Evolutionary conservation across 2,329 filamentous ascomycete genomes (phyloP).

Genomic region (Xylariales sp.): DNA sequence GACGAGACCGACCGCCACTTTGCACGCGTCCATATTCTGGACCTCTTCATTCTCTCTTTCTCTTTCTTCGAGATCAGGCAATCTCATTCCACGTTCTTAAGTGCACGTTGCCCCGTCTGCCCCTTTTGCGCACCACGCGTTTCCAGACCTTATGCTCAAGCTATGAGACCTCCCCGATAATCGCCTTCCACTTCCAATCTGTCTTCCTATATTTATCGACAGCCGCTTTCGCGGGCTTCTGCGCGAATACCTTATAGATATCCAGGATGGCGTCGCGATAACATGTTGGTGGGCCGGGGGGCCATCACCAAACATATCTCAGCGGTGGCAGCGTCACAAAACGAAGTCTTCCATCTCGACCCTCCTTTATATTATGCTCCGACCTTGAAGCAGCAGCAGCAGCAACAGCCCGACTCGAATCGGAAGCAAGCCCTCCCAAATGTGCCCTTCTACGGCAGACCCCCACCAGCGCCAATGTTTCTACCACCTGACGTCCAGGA

Average conservation of each 20-base stretch:
- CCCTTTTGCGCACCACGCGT: conserved; percentile 1
- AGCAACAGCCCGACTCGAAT: neutral
- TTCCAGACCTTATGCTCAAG: conserved; percentile 9
- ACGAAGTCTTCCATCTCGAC: conserved; percentile 15
- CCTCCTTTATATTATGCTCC: conserved; percentile 15
- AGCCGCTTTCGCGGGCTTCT: conserved; percentile 37
- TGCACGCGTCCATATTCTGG: conserved; percentile 1
- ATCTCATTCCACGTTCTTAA: neutral
- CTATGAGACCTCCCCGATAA: conserved; percentile 20
- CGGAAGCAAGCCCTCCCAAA: neutral
- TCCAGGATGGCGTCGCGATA: conserved; percentile 37
- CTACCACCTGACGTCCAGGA: neutral
- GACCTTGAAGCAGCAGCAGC: neutral
- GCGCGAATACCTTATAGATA: conserved; percentile 35
- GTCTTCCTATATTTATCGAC: conserved; percentile 25
- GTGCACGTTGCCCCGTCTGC: too few species aligned
- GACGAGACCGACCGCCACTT: neutral
- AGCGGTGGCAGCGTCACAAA: conserved; percentile 18
- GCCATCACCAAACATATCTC: conserved; percentile 22
- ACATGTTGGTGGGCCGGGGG: conserved; percentile 30
- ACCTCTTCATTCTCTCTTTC: neutral
- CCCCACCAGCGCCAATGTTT: conserved; percentile 3
- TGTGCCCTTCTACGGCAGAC: conserved; percentile 3
- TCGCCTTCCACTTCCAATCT: conserved; percentile 21
- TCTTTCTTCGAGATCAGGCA: neutral